phyloP scores from a whole-genome alignment of 768 basidiomycete genomes.

The Galerina sulciceps region DNA sequence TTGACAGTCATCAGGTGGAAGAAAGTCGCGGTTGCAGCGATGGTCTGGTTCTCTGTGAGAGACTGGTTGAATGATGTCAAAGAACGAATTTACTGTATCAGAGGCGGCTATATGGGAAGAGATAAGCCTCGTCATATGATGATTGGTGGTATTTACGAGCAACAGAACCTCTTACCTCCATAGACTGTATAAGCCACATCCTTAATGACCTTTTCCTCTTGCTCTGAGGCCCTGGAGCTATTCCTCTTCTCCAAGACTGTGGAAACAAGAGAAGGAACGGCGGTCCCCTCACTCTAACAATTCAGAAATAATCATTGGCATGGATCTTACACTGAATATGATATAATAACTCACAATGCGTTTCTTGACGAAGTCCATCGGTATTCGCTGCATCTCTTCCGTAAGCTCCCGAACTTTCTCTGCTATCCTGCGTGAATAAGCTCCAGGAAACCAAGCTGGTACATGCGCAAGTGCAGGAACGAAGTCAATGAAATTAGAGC shows the following conservation, averaged over 20 bases:
- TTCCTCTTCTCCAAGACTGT: conserved; percentile 7
- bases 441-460: conserved; percentile 25
- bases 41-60: not conserved
- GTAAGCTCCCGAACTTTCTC: conserved; percentile 23
- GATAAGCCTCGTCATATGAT: no score
- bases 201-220: conserved; percentile 5
- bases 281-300: conserved; percentile 9
- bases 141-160: not conserved
- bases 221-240: not conserved
- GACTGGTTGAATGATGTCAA: not conserved
- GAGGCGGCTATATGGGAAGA: conserved; percentile 9
- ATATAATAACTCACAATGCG: not conserved
- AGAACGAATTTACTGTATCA: conserved; percentile 12
- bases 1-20: conserved; percentile 31
- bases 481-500: conserved; percentile 11
- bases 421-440: conserved; percentile 1
- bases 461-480: conserved; percentile 19
- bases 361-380: conserved; percentile 9
- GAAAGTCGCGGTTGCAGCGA: conserved; percentile 21
- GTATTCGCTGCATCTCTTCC: conserved; percentile 7
- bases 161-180: conserved; percentile 9
- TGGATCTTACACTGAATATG: no score
- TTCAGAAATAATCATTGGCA: no score
- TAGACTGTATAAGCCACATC: conserved; percentile 16
- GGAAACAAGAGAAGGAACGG: conserved; percentile 9